Evolutionary conservation across 2,329 filamentous ascomycete genomes (phyloP).

Genomic region (Sporothrix euskadiensis): DNA sequence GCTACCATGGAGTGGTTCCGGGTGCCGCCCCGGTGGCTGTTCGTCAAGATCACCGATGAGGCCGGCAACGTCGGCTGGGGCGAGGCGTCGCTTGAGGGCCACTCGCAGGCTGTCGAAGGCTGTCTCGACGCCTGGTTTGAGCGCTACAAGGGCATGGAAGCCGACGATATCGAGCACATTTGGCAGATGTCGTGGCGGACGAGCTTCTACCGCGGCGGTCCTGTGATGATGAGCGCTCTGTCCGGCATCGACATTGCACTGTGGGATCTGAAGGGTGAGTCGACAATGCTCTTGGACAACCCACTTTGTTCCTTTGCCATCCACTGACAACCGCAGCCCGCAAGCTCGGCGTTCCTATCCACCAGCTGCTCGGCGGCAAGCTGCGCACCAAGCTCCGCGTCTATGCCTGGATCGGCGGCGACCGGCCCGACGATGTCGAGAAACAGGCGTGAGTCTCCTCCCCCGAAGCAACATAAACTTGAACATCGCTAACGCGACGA

Average conservation of each 20-base stretch:
- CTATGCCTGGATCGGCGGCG: slow-evolving; percentile 70
- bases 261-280: slow-evolving; percentile 61
- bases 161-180: slow-evolving; percentile 69
- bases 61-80: slow-evolving; percentile 63
- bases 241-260: slow-evolving; percentile 70
- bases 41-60: slow-evolving; percentile 66
- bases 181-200: slow-evolving; percentile 67
- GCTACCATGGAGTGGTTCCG: slow-evolving; percentile 65
- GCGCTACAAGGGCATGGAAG: slow-evolving; percentile 60
- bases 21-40: slow-evolving; percentile 66
- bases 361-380: slow-evolving; percentile 67
- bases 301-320: background rate
- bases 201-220: slow-evolving; percentile 69
- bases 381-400: slow-evolving; percentile 64
- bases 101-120: slow-evolving; percentile 66
- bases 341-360: slow-evolving; percentile 54
- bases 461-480: background rate
- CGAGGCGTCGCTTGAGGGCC: slow-evolving; percentile 66
- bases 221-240: slow-evolving; percentile 71
- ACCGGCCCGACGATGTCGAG: slow-evolving; percentile 63
- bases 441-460: slow-evolving; percentile 48
- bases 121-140: slow-evolving; percentile 61
- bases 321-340: slow-evolving; percentile 7
- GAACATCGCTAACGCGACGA: background rate
- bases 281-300: background rate